A percentile compares a stretch with the other conserved stretches of the same genome.
Evolutionary conservation across 345 rosid genomes (phyloP).

Genomic region (Cardamine chenopodiifolia): DNA sequence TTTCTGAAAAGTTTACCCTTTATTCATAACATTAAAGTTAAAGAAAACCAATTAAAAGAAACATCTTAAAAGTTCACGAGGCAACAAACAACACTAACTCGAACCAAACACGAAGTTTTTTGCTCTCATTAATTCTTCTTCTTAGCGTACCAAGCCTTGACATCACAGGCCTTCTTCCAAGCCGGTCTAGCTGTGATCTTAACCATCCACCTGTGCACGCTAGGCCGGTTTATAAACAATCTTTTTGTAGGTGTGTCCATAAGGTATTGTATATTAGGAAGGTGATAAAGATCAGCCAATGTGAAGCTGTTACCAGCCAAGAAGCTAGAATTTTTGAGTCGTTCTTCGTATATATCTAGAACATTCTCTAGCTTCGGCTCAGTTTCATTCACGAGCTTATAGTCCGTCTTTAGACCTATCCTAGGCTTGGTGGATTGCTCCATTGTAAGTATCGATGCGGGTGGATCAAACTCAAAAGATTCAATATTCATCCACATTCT

Average conservation of each 20-base stretch:
- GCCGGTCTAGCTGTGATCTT: slow-evolving; percentile 58
- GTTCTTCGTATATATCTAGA: slow-evolving; percentile 60
- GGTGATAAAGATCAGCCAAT: slow-evolving; percentile 44
- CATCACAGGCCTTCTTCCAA: slow-evolving; percentile 57
- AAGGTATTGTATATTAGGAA: slow-evolving; percentile 43
- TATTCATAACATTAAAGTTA: background rate
- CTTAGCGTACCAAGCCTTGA: slow-evolving; percentile 6
- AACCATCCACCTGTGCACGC: slow-evolving; percentile 51
- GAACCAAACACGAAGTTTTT: too few species aligned
- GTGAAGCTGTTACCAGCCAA: slow-evolving; percentile 41
- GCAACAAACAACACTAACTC: too few species aligned
- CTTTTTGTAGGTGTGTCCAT: slow-evolving; percentile 47
- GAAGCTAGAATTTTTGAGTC: slow-evolving; percentile 24
- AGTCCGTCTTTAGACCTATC: slow-evolving; percentile 25
- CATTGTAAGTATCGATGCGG: slow-evolving; percentile 18
- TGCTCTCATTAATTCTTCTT: background rate
- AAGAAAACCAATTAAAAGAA: background rate
- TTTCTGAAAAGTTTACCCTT: background rate
- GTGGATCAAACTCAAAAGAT: slow-evolving; percentile 52
- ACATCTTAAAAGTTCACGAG: background rate
- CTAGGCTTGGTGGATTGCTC: slow-evolving; percentile 25
- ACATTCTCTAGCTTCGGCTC: slow-evolving; percentile 31
- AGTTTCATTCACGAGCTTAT: slow-evolving; percentile 18
- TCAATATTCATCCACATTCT: slow-evolving; percentile 47
- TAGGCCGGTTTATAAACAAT: slow-evolving; percentile 48